Percentiles rank a stretch among this genome's conserved stretches.
These are phyloP conservation scores for Crassisporium funariophilum DNA, from an alignment of 768 basidiomycete genomes.

Conservation along the genomic window DNA sequence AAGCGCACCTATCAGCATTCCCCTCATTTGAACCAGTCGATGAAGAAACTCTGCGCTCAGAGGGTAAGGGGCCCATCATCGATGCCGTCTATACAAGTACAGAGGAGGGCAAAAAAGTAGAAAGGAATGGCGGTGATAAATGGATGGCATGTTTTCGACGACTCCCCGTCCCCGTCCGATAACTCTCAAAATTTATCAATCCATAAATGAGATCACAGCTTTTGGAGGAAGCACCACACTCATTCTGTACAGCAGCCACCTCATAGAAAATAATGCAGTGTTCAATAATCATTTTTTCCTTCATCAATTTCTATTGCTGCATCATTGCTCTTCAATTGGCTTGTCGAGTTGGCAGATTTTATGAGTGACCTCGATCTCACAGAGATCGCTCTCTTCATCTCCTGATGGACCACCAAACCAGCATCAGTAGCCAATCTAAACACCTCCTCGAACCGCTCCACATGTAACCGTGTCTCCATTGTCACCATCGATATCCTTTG, in stretches of 20 bases:
- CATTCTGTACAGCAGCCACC: too few species aligned
- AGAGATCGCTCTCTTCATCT: slow-evolving; percentile 79
- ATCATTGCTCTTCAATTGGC: slow-evolving; percentile 17
- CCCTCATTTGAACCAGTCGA: slow-evolving; percentile 84
- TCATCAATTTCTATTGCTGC: slow-evolving; percentile 40
- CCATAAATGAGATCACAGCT: too few species aligned
- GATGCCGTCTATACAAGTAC: slow-evolving; percentile 84
- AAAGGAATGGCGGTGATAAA: slow-evolving; percentile 87
- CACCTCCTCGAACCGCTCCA: slow-evolving; percentile 91
- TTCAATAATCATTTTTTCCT: slow-evolving; percentile 37
- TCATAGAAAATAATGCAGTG: slow-evolving; percentile 9
- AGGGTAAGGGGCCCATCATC: slow-evolving; percentile 77
- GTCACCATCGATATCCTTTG: slow-evolving; percentile 84
- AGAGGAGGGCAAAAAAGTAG: slow-evolving; percentile 97
- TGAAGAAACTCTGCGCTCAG: slow-evolving; percentile 71
- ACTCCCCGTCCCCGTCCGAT: slow-evolving; percentile 36
- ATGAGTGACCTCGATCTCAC: slow-evolving; percentile 64
- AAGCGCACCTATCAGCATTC: slow-evolving; percentile 80
- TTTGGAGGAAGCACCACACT: too few species aligned
- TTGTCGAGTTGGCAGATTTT: slow-evolving; percentile 56
- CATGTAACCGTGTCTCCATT: slow-evolving; percentile 93
- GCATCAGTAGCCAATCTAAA: slow-evolving; percentile 79
- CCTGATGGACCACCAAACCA: slow-evolving; percentile 72
- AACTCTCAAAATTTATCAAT: background rate
- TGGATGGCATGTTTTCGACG: slow-evolving; percentile 91